phyloP scores from a whole-genome alignment of 345 rosid species.

The Eucalyptus marginata region DNA sequence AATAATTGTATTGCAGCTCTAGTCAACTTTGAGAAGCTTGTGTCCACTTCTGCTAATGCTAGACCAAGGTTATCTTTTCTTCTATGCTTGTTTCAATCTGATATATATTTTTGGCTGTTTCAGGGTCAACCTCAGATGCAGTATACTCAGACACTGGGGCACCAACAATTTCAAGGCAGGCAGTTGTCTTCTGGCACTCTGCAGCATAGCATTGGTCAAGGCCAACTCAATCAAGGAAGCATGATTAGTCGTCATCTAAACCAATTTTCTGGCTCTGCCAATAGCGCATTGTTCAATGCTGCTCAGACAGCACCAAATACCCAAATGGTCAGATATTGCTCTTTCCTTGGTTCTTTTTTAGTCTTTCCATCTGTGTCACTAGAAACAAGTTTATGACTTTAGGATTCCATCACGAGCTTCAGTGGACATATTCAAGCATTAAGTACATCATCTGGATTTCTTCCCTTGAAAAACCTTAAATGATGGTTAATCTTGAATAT shows the following conservation, averaged over 20 bases:
- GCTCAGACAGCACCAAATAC: constrained; percentile 75
- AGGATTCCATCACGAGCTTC: not conserved
- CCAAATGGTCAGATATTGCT: constrained; percentile 55
- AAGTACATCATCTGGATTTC: not conserved
- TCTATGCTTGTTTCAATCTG: not conserved
- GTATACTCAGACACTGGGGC: constrained; percentile 76
- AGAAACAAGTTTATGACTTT: not conserved
- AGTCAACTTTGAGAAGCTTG: not conserved
- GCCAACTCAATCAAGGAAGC: constrained; percentile 70
- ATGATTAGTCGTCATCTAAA: constrained; percentile 68
- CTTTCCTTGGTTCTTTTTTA: not conserved
- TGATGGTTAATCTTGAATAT: not conserved
- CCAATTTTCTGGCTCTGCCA: constrained; percentile 75
- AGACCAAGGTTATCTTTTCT: not conserved
- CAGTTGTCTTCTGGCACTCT: constrained; percentile 66
- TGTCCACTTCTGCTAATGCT: not conserved
- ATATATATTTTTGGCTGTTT: constrained; percentile 15
- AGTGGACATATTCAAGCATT: not conserved
- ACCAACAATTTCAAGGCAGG: constrained; percentile 85
- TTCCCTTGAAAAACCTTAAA: not conserved
- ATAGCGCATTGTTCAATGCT: constrained; percentile 70
- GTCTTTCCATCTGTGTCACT: not conserved
- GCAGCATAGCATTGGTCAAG: constrained; percentile 81
- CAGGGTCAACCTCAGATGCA: constrained; percentile 92
- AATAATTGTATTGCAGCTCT: not conserved